phyloP scores from a whole-genome alignment of 345 rosid species.

The Arabis alpina region DNA sequence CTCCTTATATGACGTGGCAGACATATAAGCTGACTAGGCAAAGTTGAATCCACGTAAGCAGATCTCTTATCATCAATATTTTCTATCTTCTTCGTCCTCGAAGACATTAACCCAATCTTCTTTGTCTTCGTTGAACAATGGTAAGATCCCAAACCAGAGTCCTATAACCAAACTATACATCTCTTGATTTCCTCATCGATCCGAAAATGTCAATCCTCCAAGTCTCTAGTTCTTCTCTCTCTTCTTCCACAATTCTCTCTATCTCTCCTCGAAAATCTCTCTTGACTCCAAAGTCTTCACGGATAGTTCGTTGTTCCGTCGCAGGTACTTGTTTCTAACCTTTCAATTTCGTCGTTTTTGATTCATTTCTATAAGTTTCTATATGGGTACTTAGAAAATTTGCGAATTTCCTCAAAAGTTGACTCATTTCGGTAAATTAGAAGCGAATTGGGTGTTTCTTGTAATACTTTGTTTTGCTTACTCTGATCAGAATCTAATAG shows the following conservation, averaged over 20 bases:
- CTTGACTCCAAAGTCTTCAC: slow-evolving; percentile 47
- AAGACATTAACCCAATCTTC: slow-evolving; percentile 39
- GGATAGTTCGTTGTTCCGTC: slow-evolving; percentile 60
- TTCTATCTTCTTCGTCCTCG: slow-evolving; percentile 9
- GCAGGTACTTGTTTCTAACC: slow-evolving; percentile 51
- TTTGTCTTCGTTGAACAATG: slow-evolving; percentile 34
- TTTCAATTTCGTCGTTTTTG: not conserved
- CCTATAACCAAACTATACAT: not conserved
- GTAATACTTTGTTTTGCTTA: not conserved
- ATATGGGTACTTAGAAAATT: slow-evolving; percentile 17
- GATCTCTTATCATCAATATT: slow-evolving; percentile 44
- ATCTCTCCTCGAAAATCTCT: slow-evolving; percentile 45
- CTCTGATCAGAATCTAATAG: not conserved
- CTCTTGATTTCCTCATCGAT: slow-evolving; percentile 1
- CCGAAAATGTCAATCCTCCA: slow-evolving; percentile 39
- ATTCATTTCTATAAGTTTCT: not conserved
- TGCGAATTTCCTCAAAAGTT: slow-evolving; percentile 1
- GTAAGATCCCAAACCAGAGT: slow-evolving; percentile 36
- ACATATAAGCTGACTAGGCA: slow-evolving; percentile 24
- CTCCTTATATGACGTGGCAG: slow-evolving; percentile 24
- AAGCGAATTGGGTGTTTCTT: slow-evolving; percentile 6
- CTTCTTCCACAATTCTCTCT: slow-evolving; percentile 53
- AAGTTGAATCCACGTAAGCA: slow-evolving; percentile 35
- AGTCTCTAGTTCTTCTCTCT: slow-evolving; percentile 44
- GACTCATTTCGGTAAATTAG: slow-evolving; percentile 10